Conservation (phyloP, 805 yeast genomes). For the Kockiozyma suomiensis region DNA sequence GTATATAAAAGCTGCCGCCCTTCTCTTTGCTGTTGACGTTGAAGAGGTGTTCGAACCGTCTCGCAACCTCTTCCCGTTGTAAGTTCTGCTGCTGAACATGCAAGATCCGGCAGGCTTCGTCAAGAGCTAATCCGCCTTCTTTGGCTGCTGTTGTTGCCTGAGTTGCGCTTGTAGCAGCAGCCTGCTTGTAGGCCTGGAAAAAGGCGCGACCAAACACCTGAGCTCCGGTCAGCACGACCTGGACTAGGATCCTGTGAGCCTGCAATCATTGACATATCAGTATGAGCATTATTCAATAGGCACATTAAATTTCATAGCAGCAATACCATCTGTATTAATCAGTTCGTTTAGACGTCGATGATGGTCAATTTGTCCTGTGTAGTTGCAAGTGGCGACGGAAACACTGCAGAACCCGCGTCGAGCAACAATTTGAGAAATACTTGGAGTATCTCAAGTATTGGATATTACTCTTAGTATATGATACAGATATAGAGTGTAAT, state of each 20-base stretch:
- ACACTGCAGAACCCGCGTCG: too few species aligned
- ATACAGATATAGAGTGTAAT: too few species aligned
- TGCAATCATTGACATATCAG: conserved; percentile 21
- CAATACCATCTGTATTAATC: background rate
- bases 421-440: too few species aligned
- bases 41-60: conserved; percentile 79
- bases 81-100: conserved; percentile 66
- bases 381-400: too few species aligned
- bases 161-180: conserved; percentile 89
- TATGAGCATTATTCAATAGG: too few species aligned
- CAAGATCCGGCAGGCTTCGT: conserved; percentile 89
- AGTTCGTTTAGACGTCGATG: background rate
- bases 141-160: conserved; percentile 57
- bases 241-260: conserved; percentile 93
- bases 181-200: conserved; percentile 95
- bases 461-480: too few species aligned
- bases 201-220: conserved; percentile 95
- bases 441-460: too few species aligned
- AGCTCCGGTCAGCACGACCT: conserved; percentile 91
- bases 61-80: conserved; percentile 56
- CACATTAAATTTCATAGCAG: too few species aligned
- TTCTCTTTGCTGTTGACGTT: conserved; percentile 89
- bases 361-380: background rate
- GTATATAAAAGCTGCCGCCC: conserved; percentile 94
- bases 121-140: conserved; percentile 75